phyloP scores from a whole-genome alignment of 306 rosid species.

The Lupinus albus region DNA sequence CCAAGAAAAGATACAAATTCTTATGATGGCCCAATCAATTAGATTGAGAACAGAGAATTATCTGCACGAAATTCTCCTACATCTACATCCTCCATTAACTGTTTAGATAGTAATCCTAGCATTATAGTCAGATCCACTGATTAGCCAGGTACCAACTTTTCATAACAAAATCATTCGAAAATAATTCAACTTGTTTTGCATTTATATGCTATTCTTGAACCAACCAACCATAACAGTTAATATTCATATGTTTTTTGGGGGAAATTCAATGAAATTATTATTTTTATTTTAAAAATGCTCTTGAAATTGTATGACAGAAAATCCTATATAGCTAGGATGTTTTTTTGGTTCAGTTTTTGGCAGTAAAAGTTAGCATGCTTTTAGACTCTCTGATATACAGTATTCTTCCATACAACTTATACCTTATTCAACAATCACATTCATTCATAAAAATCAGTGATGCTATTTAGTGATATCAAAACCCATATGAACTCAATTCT shows the following conservation, averaged over 20 bases:
- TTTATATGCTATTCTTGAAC: not conserved
- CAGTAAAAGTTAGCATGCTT: not conserved
- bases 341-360: not conserved
- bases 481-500: no score
- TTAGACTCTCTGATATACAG: no score
- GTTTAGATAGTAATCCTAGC: conserved; percentile 13
- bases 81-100: not conserved
- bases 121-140: not conserved
- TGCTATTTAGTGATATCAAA: no score
- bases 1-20: conserved; percentile 4
- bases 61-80: not conserved
- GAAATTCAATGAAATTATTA: not conserved
- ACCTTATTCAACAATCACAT: no score
- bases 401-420: no score
- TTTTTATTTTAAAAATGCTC: not conserved
- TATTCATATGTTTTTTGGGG: not conserved
- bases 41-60: not conserved
- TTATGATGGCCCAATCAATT: not conserved
- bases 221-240: not conserved
- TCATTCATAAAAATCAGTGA: not conserved
- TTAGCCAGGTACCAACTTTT: not conserved
- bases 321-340: not conserved
- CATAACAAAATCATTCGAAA: not conserved
- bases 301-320: not conserved
- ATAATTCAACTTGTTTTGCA: not conserved